A percentile compares a stretch with the other conserved stretches of the same genome.
Conservation (phyloP, 768 basidiomycete genomes). For the Tricholoma terreum region DNA sequence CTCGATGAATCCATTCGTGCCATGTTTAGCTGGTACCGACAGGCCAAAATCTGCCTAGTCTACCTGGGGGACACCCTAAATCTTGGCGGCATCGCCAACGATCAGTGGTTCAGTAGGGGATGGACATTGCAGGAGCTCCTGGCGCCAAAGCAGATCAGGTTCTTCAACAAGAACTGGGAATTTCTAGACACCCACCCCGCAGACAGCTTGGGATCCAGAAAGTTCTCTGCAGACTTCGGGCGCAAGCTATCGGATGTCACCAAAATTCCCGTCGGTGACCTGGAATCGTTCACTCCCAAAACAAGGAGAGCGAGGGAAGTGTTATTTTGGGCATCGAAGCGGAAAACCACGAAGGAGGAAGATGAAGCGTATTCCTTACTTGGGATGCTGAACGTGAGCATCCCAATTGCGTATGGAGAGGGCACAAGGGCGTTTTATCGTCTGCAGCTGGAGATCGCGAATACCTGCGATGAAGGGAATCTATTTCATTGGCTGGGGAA, state of each 20-base stretch:
- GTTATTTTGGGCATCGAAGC: constrained; percentile 25
- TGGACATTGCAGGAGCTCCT: constrained; percentile 17
- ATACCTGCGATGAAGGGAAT: background rate
- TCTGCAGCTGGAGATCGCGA: constrained; percentile 8
- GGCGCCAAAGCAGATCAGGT: constrained; percentile 25
- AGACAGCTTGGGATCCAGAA: background rate
- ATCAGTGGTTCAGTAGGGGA: constrained; percentile 27
- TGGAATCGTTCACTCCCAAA: background rate
- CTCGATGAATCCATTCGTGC: constrained; percentile 27
- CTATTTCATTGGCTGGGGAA: too few species aligned
- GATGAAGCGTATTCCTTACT: constrained; percentile 29
- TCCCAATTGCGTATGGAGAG: constrained; percentile 24
- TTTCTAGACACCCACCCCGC: constrained; percentile 5
- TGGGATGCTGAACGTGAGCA: constrained; percentile 20
- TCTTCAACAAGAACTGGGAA: constrained; percentile 25
- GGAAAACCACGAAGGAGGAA: constrained; percentile 22
- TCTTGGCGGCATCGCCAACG: constrained; percentile 14
- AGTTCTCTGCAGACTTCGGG: background rate
- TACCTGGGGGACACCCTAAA: constrained; percentile 15
- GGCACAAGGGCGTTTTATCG: constrained; percentile 21
- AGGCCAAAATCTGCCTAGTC: constrained; percentile 23
- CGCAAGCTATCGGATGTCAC: background rate
- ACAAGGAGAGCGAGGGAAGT: constrained; percentile 4
- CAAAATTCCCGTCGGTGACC: background rate
- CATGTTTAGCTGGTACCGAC: constrained; percentile 32